A percentile compares a stretch with the other conserved stretches of the same genome.
Conservation (phyloP, 306 rosid species). For the Quercus cerris region DNA sequence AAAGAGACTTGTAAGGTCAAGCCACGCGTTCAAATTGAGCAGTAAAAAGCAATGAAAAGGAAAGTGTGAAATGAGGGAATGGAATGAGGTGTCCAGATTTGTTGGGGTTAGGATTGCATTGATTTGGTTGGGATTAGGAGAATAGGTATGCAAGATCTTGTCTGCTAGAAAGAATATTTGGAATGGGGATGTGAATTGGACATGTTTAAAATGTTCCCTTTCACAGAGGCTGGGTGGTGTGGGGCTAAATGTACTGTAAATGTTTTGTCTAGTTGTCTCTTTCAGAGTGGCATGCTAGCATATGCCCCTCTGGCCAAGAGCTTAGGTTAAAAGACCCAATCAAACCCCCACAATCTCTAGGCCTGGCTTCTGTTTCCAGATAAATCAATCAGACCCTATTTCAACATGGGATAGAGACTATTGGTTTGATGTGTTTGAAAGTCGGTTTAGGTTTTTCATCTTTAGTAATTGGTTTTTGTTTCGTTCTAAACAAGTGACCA, state of each 20-base stretch:
- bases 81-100: neutral
- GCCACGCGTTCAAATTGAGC: neutral
- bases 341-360: neutral
- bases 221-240: conserved; percentile 11
- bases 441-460: too few species aligned
- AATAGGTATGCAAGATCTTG: conserved; percentile 67
- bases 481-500: too few species aligned
- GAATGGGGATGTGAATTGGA: conserved; percentile 43
- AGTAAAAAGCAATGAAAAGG: neutral
- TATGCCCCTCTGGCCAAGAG: neutral
- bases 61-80: neutral
- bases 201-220: conserved; percentile 37
- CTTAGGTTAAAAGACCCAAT: neutral
- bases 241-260: conserved; percentile 29
- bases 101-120: conserved; percentile 13
- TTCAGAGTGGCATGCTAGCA: conserved; percentile 10
- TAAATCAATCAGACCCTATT: neutral
- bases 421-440: too few species aligned
- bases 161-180: conserved; percentile 51
- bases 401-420: too few species aligned
- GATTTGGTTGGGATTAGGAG: conserved; percentile 47
- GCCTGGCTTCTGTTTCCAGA: neutral
- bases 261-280: conserved; percentile 41
- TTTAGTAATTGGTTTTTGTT: too few species aligned
- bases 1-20: too few species aligned